A percentile compares a stretch with the other conserved stretches of the same genome.
Evolutionary conservation across 2,329 filamentous ascomycete genomes (phyloP).

Genomic region (Pezicula rhizophila): DNA sequence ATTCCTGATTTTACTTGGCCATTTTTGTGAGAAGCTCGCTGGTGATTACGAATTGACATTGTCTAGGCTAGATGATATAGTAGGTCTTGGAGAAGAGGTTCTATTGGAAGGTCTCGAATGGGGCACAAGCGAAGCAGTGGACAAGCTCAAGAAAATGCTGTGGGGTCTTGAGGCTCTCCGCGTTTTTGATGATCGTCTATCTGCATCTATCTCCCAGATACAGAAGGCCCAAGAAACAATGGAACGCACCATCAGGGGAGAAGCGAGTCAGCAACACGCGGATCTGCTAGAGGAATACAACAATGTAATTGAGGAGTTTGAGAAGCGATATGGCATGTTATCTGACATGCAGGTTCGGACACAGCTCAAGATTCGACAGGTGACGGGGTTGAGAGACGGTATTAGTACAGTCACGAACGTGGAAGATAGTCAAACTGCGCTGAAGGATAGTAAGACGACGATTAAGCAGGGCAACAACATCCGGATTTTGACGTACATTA

Average conservation of each 20-base stretch:
- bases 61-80: constrained; percentile 5
- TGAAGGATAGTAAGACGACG: constrained; percentile 52
- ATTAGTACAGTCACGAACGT: constrained; percentile 15
- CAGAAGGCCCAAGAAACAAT: constrained; percentile 13
- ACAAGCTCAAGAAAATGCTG: constrained; percentile 16
- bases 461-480: constrained; percentile 59
- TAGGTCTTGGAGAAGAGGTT: constrained; percentile 13
- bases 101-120: constrained; percentile 14
- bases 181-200: constrained; percentile 14
- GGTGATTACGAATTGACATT: constrained; percentile 14
- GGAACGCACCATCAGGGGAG: constrained; percentile 11
- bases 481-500: constrained; percentile 52
- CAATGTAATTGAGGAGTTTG: constrained; percentile 15
- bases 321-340: constrained; percentile 15
- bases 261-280: constrained; percentile 10
- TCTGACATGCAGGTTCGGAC: constrained; percentile 11
- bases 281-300: constrained; percentile 13
- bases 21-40: constrained; percentile 14
- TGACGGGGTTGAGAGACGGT: constrained; percentile 13
- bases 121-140: constrained; percentile 10
- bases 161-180: constrained; percentile 15
- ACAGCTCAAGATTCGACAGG: constrained; percentile 13
- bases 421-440: constrained; percentile 10
- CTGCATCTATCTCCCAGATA: constrained; percentile 13
- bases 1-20: constrained; percentile 14